A percentile compares a stretch with the other conserved stretches of the same genome.
Evolutionary conservation across 306 rosid species (phyloP).

Genomic region (Geum urbanum): DNA sequence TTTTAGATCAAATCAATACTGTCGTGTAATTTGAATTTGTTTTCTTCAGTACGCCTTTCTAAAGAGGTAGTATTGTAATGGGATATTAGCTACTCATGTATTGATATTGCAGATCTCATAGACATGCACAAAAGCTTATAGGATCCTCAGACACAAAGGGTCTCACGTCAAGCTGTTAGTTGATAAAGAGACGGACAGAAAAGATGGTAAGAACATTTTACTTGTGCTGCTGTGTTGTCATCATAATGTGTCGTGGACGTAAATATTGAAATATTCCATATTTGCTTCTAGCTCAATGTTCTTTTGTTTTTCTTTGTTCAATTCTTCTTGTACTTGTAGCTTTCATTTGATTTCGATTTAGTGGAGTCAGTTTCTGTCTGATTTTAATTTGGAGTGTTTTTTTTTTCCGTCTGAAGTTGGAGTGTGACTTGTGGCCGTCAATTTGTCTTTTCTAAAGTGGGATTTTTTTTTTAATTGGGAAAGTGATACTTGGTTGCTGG

Average conservation of each 20-base stretch:
- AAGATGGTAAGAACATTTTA: constrained; percentile 57
- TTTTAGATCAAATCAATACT: constrained; percentile 2
- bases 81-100: not conserved
- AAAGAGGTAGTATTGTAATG: not conserved
- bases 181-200: constrained; percentile 65
- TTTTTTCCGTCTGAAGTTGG: no score
- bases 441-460: no score
- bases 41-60: not conserved
- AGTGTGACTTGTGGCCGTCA: no score
- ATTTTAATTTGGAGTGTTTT: no score
- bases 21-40: not conserved
- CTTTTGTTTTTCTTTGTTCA: not conserved
- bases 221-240: constrained; percentile 20
- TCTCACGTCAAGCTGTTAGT: constrained; percentile 77
- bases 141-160: constrained; percentile 74
- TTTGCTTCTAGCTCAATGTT: not conserved
- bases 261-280: not conserved
- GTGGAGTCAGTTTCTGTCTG: not conserved
- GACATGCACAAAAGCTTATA: constrained; percentile 26
- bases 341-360: not conserved
- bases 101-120: not conserved
- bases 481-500: not conserved
- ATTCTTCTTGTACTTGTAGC: not conserved
- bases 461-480: not conserved
- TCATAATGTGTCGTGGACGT: constrained; percentile 12